phyloP scores from a whole-genome alignment of 2,329 filamentous ascomycete genomes.

The Aureobasidium sp. region DNA sequence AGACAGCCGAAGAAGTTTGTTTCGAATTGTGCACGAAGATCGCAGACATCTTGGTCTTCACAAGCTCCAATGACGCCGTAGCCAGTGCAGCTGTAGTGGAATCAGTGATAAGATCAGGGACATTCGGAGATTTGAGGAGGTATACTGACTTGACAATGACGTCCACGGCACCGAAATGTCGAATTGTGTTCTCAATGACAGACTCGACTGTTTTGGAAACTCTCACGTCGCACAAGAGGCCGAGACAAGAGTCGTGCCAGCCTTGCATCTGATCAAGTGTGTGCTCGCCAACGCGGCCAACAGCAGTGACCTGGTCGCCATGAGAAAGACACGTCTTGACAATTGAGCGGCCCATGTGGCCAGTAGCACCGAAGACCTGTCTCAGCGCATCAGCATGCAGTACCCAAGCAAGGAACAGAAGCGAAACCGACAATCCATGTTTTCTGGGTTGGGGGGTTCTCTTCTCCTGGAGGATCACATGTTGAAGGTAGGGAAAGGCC shows the following conservation, averaged over 20 bases:
- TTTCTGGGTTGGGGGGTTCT: constrained; percentile 63
- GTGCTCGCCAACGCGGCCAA: constrained; percentile 76
- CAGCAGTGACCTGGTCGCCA: constrained; percentile 77
- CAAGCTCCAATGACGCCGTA: constrained; percentile 94
- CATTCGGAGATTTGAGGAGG: neutral
- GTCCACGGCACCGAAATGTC: constrained; percentile 70
- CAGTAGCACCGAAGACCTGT: constrained; percentile 90
- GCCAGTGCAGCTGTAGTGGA: constrained; percentile 60
- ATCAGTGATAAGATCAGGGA: neutral
- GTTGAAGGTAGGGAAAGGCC: constrained; percentile 65
- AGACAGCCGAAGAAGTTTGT: constrained; percentile 96
- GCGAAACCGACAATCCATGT: constrained; percentile 72
- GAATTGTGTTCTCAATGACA: constrained; percentile 63
- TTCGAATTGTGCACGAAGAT: constrained; percentile 92
- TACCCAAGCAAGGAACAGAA: constrained; percentile 3
- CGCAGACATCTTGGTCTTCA: constrained; percentile 93
- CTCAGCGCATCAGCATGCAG: constrained; percentile 7
- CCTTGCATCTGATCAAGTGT: constrained; percentile 63
- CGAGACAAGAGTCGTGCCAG: constrained; percentile 65
- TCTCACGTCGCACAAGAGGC: constrained; percentile 83
- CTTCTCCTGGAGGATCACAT: constrained; percentile 73
- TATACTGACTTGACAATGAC: constrained; percentile 65
- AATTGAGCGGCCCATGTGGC: constrained; percentile 88
- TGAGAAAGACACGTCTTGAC: constrained; percentile 74
- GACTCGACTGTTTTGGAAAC: constrained; percentile 67